Evolutionary conservation across 306 rosid genomes (phyloP).

Genomic region (Citrullus amarus): DNA sequence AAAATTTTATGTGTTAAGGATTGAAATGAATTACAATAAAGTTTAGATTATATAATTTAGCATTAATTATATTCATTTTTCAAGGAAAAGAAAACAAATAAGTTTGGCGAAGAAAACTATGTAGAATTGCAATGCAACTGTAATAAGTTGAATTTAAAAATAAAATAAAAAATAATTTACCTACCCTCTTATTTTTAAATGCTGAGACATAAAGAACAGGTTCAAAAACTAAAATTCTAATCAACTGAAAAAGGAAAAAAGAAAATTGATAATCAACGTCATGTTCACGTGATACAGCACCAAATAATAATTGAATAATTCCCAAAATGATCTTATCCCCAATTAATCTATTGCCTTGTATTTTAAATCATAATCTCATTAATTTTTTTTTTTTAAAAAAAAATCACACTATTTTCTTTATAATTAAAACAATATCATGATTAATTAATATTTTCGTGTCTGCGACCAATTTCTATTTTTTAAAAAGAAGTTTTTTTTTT

Average conservation of each 20-base stretch:
- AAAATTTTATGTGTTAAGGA: too few species aligned
- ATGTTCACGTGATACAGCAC: conserved; percentile 22
- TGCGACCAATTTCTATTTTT: not conserved
- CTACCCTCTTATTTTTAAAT: conserved; percentile 25
- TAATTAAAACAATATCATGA: not conserved
- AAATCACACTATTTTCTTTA: not conserved
- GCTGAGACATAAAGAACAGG: conserved; percentile 13
- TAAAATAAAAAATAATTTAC: conserved; percentile 7
- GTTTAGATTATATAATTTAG: not conserved
- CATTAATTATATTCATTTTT: conserved; percentile 9
- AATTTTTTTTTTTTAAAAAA: not conserved
- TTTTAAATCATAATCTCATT: not conserved
- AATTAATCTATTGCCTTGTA: not conserved
- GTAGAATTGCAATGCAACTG: conserved; percentile 25
- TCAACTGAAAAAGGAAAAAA: conserved; percentile 11
- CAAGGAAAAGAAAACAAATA: not conserved
- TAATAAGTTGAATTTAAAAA: conserved; percentile 10
- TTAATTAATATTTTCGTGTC: not conserved
- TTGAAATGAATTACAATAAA: too few species aligned
- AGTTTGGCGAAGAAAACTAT: conserved; percentile 39
- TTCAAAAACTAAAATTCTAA: conserved; percentile 14
- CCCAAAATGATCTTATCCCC: not conserved
- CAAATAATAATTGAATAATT: not conserved
- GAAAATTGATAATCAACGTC: conserved; percentile 1
- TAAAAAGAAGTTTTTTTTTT: not conserved